Base-by-base conservation (phyloP, 2,329 filamentous ascomycete genomes). In the Cytospora piceae region DNA sequence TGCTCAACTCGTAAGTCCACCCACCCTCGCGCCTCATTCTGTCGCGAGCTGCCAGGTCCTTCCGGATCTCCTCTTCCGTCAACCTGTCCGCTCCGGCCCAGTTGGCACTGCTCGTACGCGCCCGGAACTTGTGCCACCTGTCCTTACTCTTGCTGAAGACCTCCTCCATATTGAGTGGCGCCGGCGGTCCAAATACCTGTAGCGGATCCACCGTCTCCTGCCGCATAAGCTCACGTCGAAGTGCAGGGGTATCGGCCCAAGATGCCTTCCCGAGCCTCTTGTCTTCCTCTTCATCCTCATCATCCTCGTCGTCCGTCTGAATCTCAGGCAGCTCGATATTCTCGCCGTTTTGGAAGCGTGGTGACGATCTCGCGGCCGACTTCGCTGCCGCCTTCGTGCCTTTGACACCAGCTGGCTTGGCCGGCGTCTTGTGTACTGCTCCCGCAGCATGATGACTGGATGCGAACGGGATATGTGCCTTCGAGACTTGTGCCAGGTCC, bases 311-410 rank as follows among this genome's bases (percentile, higher is more conserved):
- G 74, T 99, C 96, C 1, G 95, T 98, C 69, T 93, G 88, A 71
- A 99, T 98, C 71, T 99, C 95, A 0, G 95, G 94, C 3, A 99
- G 86, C 70, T 95, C 90, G 72, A 99, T 97, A 60, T 86, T 87
- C 66, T 99, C 95, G 67, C 94, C 93, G 71, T 93, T 94, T 68
- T 90, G 91, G 78, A 96, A 96, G 61, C 92, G 87, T 1, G 93
- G 93, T 1, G 93, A 96, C 34, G 91, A 90, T 70, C 87, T 85
- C 22, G 85, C 78, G 2, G 78, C 81, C n/a, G 84, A 83, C 72
- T 90, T 91, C 66, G 82, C 82, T 3, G 80, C 81, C 1, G 87
- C 86, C 72, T 89, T 89, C 66, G 79, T 74, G 55, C 77, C 77
- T 29, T 74, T 76, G 54, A 76, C 76, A 31, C 78, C 81, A 24